Conservation (phyloP, 2,329 filamentous ascomycete species). For the Phyllosticta citriasiana region DNA sequence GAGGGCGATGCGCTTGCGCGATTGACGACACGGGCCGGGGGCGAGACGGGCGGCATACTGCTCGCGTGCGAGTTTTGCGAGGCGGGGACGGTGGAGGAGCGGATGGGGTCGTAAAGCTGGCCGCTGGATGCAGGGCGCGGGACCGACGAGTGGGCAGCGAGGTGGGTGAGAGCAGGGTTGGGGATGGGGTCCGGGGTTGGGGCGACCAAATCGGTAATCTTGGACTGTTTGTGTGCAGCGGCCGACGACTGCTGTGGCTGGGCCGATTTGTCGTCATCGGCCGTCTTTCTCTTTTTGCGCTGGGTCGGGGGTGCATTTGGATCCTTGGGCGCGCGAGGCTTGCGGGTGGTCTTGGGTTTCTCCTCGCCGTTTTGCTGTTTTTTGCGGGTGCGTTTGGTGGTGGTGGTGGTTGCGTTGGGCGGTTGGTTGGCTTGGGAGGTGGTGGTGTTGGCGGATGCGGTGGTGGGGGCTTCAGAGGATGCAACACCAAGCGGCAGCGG, state of each 20-base stretch:
- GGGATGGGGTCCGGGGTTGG: conserved; percentile 18
- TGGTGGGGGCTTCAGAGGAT: conserved; percentile 16
- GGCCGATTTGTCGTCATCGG: conserved; percentile 12
- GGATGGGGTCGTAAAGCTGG: conserved; percentile 82
- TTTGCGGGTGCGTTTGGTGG: conserved; percentile 36
- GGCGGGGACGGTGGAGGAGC: conserved; percentile 45
- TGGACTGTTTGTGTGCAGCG: conserved; percentile 25
- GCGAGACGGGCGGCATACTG: conserved; percentile 37
- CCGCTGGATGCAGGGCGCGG: conserved; percentile 55
- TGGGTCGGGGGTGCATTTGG: conserved; percentile 31
- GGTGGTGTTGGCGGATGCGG: conserved; percentile 23
- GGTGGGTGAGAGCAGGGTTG: conserved; percentile 27
- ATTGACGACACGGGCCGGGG: conserved; percentile 42
- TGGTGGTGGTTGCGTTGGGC: conserved; percentile 25
- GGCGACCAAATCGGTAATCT: conserved; percentile 31
- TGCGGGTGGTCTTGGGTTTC: conserved; percentile 36
- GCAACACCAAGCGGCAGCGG: conserved; percentile 24
- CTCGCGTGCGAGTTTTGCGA: conserved; percentile 29
- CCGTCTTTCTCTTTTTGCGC: conserved; percentile 38
- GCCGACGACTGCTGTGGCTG: conserved; percentile 16
- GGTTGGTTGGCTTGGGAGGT: conserved; percentile 5
- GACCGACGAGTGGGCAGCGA: conserved; percentile 37
- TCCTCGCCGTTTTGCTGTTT: conserved; percentile 31
- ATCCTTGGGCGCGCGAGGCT: conserved; percentile 40
- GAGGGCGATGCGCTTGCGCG: conserved; percentile 83